Conservation (phyloP, 176 grass and related monocot species). For the Carex littledalei region DNA sequence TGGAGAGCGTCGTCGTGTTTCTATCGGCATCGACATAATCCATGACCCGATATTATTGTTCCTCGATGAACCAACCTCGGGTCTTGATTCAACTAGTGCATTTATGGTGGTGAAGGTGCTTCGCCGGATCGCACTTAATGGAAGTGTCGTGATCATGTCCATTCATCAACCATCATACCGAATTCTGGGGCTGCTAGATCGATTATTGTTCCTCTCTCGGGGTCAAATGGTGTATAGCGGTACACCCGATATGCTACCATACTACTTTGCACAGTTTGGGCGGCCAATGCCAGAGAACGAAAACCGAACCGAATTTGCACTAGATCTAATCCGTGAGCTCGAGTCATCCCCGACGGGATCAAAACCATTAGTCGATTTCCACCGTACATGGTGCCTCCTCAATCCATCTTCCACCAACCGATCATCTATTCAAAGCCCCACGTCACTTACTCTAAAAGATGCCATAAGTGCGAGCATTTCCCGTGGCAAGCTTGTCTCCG, state of each 20-base stretch:
- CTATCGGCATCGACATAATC: conserved; percentile 87
- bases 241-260: conserved; percentile 28
- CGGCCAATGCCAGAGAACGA: conserved; percentile 60
- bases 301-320: conserved; percentile 84
- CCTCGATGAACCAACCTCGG: conserved; percentile 94
- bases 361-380: conserved; percentile 61
- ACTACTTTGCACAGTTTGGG: conserved; percentile 70
- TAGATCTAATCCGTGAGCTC: conserved; percentile 69
- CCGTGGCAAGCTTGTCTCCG: conserved; percentile 72
- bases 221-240: conserved; percentile 69
- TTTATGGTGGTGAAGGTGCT: conserved; percentile 94
- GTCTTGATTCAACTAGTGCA: conserved; percentile 90
- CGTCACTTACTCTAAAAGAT: conserved; percentile 55
- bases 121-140: conserved; percentile 61
- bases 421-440: neutral
- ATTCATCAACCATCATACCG: conserved; percentile 87
- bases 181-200: conserved; percentile 70
- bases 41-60: conserved; percentile 89
- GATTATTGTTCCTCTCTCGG: conserved; percentile 63
- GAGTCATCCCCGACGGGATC: conserved; percentile 53
- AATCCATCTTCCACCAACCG: conserved; percentile 7
- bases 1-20: conserved; percentile 75
- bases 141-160: conserved; percentile 91
- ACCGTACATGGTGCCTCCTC: conserved; percentile 40
- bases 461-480: conserved; percentile 79